Evolutionary conservation across 2,329 filamentous ascomycete species (phyloP), one percentile per base, ranked within the genome.

Genomic region (Aureobasidium melanogenum): DNA sequence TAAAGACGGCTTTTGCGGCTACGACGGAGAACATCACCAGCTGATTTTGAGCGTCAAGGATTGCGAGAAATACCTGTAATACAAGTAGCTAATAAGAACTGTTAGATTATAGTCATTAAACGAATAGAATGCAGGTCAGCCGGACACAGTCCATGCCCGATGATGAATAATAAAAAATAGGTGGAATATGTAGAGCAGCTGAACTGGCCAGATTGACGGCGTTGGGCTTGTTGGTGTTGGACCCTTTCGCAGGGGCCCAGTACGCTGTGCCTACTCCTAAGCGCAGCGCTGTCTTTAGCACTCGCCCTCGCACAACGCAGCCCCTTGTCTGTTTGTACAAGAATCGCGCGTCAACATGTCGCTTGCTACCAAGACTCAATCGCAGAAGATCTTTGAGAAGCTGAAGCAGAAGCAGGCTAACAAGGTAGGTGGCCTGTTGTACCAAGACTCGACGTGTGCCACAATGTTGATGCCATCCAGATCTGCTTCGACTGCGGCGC

Each of bases 401-500:
- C 80, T 97, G 74, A 97, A 96, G 83, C 83, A 86, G 62, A 96
- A 97, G 81, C 85, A 87, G 63, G 91, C 92, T 64, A 99, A 99
- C 81, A 96, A 95, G 84, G 92, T 94, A 77, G 71, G 60, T 26
- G 2, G n/a, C 15, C 12, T 26, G 28, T n/a, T 28, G 14, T 12
- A 3, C 19, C 24, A 30, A 32, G 48, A 26, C 44, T 60, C 55
- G 28, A 52, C 38, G 36, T 52, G 38, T 38, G 47, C 46, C 46
- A 41, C 47, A 55, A 30, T 47, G 41, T 50, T 61, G 59, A 61
- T 39, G 64, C 55, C 60, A 43, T 62, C 57, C 57, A 96, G 92
- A 85, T 96, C 80, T 99, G 94, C 83, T 99, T 99, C 78, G 94
- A 99, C 79, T 99, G 94, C 77, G 87, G 89, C 73, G 88, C 91